phyloP scores from a whole-genome alignment of 2,329 filamentous ascomycete species.

The Coniochaeta hoffmannii region DNA sequence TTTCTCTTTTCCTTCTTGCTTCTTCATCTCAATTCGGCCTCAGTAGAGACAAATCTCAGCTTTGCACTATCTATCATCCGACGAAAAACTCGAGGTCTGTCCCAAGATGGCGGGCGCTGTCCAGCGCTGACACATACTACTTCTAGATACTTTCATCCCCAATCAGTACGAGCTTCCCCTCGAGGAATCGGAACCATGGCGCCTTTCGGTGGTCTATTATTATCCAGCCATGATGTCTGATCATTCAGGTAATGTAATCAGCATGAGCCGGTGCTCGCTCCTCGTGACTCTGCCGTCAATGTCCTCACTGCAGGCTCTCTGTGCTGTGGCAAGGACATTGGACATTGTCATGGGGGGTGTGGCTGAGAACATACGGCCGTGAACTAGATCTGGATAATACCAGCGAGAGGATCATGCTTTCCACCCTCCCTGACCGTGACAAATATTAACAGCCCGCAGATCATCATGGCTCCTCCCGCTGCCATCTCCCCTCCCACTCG shows the following conservation, averaged over 20 bases:
- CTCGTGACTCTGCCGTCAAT: neutral
- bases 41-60: neutral
- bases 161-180: neutral
- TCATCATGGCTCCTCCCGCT: constrained; percentile 63
- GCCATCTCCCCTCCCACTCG: constrained; percentile 35
- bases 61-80: neutral
- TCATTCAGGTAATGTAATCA: constrained; percentile 24
- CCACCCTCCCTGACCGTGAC: constrained; percentile 24
- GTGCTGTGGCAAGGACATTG: constrained; percentile 1
- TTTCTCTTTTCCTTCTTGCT: neutral
- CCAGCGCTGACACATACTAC: neutral
- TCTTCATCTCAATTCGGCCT: neutral
- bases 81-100: neutral
- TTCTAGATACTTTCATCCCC: neutral
- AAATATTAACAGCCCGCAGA: constrained; percentile 26
- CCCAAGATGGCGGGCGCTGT: neutral
- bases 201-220: constrained; percentile 14
- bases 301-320: neutral
- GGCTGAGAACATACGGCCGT: constrained; percentile 31
- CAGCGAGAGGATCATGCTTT: constrained; percentile 96
- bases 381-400: constrained; percentile 24
- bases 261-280: constrained; percentile 27
- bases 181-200: constrained; percentile 9
- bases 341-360: constrained; percentile 6
- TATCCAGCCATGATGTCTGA: constrained; percentile 14